Conservation (phyloP, 2,329 filamentous ascomycete genomes). For the Ophiocordyceps unilateralis region DNA sequence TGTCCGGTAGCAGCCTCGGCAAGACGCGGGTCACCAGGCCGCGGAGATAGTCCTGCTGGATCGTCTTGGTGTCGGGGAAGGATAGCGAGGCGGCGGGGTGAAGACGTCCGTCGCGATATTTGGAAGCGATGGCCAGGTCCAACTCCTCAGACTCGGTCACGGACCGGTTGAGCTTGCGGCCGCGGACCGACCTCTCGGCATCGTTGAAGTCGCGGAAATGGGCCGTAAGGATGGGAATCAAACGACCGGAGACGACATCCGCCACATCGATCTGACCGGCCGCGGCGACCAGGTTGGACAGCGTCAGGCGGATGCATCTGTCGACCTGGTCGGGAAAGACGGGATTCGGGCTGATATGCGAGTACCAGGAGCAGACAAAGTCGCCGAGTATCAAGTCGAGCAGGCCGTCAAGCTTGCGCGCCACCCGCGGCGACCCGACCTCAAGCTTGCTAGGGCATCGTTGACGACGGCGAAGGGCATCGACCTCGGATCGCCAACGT, state of each 20-base stretch:
- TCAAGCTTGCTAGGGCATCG: slow-evolving; percentile 50
- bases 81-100: slow-evolving; percentile 73
- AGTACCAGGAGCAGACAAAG: slow-evolving; percentile 82
- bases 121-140: slow-evolving; percentile 86
- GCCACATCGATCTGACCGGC: slow-evolving; percentile 66
- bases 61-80: slow-evolving; percentile 66
- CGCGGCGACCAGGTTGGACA: slow-evolving; percentile 54
- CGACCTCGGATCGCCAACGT: slow-evolving; percentile 55
- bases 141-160: slow-evolving; percentile 95
- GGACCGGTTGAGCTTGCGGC: slow-evolving; percentile 70
- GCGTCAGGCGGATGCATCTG: slow-evolving; percentile 53
- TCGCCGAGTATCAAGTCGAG: slow-evolving; percentile 63
- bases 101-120: slow-evolving; percentile 75
- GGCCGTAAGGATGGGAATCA: slow-evolving; percentile 74
- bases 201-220: slow-evolving; percentile 86
- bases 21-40: slow-evolving; percentile 55
- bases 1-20: slow-evolving; percentile 55
- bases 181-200: slow-evolving; percentile 73
- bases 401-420: slow-evolving; percentile 61
- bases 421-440: slow-evolving; percentile 59
- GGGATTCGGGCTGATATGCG: slow-evolving; percentile 62
- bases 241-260: slow-evolving; percentile 61
- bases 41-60: slow-evolving; percentile 80
- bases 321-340: slow-evolving; percentile 80
- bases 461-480: slow-evolving; percentile 45